Base-by-base conservation (phyloP, 164 flowering plant species). In the Vitis labrusca region DNA sequence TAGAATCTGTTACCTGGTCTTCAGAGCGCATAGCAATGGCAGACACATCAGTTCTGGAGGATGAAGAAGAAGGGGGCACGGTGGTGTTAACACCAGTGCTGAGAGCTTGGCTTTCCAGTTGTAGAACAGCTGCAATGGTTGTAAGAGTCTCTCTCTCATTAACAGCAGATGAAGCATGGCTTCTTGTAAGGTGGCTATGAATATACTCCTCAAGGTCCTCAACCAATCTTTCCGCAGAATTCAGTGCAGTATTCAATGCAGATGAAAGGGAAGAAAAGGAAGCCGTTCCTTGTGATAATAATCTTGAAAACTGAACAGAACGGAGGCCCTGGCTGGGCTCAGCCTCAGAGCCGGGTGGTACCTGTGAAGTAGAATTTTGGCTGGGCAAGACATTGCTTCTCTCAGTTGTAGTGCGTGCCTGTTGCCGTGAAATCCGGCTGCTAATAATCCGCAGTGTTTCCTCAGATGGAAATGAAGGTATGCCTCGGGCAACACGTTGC, bases 191-290 rank as follows among this genome's bases (percentile, higher is more conserved):
- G 32, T 65, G 53, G 61, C 62, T 59, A 44, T 57, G 63, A 53
- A 72, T 61, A 56, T 37, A 73, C 12, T 76, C 60, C 61, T 76
- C 76, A 13, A 76, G 70, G 62, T 74, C 79, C 68, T 80, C 82
- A 56, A 80, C 78, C 50, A 77, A 61, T 66, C 83, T 78, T 60
- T 85, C 82, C 5, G 78, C 81, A 74, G 75, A 69, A 65, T 70
- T 73, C 73, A 80, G 59, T 44, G 80, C 79, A 61, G 65, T 52
- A 61, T 65, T 63, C 63, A 72, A 23, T 32, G 71, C 78, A 44
- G 83, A 75, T 47, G 85, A 77, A 50, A 82, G 73, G 6, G 84
- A 77, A 48, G 85, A 73, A 50, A 82, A 73, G 54, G 85, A 75
- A 64, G 80, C 80, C 72, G 81, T 72, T 56, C 82, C 73, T 59